Percentiles rank a stretch among this genome's conserved stretches.
Evolutionary conservation across 306 rosid species (phyloP).

Genomic region (Fragaria iinumae): DNA sequence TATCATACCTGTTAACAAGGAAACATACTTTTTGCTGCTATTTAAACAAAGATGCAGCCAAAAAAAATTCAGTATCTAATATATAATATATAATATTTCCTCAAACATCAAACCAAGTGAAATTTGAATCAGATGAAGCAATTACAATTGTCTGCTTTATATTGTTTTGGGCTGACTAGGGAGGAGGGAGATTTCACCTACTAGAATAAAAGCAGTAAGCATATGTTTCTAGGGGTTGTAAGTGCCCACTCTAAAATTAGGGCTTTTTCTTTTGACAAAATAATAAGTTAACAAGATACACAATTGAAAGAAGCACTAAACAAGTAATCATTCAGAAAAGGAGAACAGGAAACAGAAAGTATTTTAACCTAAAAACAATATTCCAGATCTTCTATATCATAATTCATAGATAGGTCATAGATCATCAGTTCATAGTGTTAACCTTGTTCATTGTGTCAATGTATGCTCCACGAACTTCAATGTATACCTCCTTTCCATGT

Average conservation of each 20-base stretch:
- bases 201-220: neutral
- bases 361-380: neutral
- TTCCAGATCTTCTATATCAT: neutral
- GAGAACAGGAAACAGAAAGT: neutral
- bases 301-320: neutral
- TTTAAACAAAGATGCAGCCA: neutral
- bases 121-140: neutral
- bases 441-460: slow-evolving; percentile 97
- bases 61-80: neutral
- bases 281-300: neutral
- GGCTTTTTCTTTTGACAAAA: neutral
- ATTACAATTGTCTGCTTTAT: neutral
- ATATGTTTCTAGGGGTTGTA: neutral
- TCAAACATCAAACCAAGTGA: neutral
- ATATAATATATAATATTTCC: too few relatives aligned
- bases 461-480: slow-evolving; percentile 87
- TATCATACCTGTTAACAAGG: neutral
- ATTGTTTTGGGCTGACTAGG: neutral
- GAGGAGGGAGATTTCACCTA: neutral
- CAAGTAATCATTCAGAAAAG: neutral
- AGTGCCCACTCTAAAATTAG: neutral
- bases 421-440: neutral
- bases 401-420: slow-evolving; percentile 16
- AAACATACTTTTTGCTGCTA: neutral
- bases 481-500: slow-evolving; percentile 84